These are phyloP conservation scores for Fusarium stilboides DNA, from an alignment of 2,329 filamentous ascomycete species.

Conservation along the genomic window DNA sequence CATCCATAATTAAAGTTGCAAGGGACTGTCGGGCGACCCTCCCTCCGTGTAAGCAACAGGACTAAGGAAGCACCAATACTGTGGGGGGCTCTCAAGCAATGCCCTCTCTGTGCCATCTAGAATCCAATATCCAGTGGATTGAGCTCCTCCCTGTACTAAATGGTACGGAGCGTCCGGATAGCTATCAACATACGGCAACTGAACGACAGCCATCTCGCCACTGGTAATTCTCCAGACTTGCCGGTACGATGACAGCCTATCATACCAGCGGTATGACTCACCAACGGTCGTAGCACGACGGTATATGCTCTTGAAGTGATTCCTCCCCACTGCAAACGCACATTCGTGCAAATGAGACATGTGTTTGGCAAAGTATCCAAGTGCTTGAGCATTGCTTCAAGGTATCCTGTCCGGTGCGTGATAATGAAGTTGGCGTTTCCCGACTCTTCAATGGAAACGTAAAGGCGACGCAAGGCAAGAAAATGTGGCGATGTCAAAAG, in stretches of 20 bases:
- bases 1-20: no score
- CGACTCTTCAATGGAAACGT: conserved; percentile 6
- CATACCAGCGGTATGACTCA: no score
- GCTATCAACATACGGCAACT: neutral
- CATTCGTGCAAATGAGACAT: conserved; percentile 1
- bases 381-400: neutral
- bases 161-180: conserved; percentile 1
- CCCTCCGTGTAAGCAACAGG: no score
- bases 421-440: neutral
- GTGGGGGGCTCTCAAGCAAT: no score
- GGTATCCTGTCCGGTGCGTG: neutral
- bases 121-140: neutral
- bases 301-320: neutral
- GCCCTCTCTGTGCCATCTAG: neutral
- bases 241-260: neutral
- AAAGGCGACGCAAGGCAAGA: no score
- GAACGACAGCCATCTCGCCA: neutral
- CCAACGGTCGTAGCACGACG: no score
- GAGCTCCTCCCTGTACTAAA: neutral
- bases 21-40: no score
- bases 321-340: neutral
- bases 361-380: neutral
- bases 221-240: neutral
- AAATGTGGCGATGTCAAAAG: no score
- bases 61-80: no score